Percentiles rank a stretch among this genome's conserved stretches.
Evolutionary conservation across 148 eudicot species (phyloP).

Genomic region (Chenopodium formosanum): DNA sequence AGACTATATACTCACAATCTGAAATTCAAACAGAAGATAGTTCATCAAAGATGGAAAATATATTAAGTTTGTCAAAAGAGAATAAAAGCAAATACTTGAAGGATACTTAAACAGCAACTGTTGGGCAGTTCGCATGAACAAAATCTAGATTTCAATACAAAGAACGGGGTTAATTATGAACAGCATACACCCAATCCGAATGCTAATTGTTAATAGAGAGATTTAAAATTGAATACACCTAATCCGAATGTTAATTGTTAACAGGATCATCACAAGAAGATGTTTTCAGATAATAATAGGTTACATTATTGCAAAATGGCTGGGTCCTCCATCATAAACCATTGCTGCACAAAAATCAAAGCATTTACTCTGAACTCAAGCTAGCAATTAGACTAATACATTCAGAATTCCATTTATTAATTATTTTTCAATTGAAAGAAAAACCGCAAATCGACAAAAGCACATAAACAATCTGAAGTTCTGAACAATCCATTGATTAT

Average conservation of each 20-base stretch:
- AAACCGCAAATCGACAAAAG: neutral
- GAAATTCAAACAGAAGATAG: neutral
- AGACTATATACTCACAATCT: slow-evolving; percentile 15
- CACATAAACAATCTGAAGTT: neutral
- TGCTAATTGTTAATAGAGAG: too few relatives aligned
- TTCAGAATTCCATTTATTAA: neutral
- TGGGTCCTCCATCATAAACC: neutral
- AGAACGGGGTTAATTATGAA: too few relatives aligned
- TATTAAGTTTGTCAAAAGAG: neutral
- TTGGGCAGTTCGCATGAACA: neutral
- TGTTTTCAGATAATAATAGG: neutral
- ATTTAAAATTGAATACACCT: too few relatives aligned
- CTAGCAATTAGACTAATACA: neutral
- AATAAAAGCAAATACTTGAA: neutral
- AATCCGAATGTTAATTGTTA: too few relatives aligned
- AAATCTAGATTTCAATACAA: too few relatives aligned
- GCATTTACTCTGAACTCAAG: neutral
- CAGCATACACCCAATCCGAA: too few relatives aligned
- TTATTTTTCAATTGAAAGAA: neutral
- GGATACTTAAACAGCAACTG: neutral
- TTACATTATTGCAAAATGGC: neutral
- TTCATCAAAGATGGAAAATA: neutral
- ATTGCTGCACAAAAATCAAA: neutral
- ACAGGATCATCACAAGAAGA: neutral
- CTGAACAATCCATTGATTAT: neutral